Conservation (phyloP, 2,329 filamentous ascomycete species). For the Exophiala phaeomuriformis region DNA sequence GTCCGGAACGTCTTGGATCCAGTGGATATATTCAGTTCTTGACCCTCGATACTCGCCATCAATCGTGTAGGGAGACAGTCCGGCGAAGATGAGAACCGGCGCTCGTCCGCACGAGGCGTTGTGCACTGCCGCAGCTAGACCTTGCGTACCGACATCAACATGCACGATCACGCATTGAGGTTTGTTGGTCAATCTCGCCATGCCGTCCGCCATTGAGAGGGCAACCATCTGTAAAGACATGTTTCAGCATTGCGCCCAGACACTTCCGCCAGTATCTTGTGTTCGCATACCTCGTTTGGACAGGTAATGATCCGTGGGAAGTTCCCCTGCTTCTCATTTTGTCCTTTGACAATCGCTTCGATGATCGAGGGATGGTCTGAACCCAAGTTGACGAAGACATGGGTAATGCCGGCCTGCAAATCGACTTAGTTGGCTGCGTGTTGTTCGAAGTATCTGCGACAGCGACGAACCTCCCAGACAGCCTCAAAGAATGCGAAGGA, state of each 20-base stretch:
- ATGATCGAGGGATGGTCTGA: conserved; percentile 64
- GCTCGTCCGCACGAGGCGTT: conserved; percentile 69
- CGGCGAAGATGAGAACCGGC: conserved; percentile 70
- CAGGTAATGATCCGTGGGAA: conserved; percentile 72
- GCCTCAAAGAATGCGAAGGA: conserved; percentile 79
- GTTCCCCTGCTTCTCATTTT: conserved; percentile 55
- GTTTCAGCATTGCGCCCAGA: background rate
- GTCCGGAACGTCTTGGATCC: conserved; percentile 77
- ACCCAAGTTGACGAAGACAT: conserved; percentile 50
- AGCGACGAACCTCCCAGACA: conserved; percentile 56
- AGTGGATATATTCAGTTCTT: conserved; percentile 79
- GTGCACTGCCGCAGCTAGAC: conserved; percentile 68
- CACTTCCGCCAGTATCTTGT: background rate
- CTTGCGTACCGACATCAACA: conserved; percentile 76
- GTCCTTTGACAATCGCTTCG: conserved; percentile 71
- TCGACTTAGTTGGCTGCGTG: conserved; percentile 7
- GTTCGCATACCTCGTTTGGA: conserved; percentile 59
- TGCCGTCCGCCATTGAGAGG: conserved; percentile 76
- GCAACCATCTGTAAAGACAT: conserved; percentile 61
- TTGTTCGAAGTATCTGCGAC: conserved; percentile 30
- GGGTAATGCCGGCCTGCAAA: conserved; percentile 42
- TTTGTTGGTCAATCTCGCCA: conserved; percentile 62
- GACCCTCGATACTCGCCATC: conserved; percentile 70
- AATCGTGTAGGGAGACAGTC: conserved; percentile 66
- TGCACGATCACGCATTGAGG: conserved; percentile 73